Evolutionary conservation across 177 flowering plant genomes (phyloP), one percentile per base, ranked within the genome.

Genomic region (Viscum album): DNA sequence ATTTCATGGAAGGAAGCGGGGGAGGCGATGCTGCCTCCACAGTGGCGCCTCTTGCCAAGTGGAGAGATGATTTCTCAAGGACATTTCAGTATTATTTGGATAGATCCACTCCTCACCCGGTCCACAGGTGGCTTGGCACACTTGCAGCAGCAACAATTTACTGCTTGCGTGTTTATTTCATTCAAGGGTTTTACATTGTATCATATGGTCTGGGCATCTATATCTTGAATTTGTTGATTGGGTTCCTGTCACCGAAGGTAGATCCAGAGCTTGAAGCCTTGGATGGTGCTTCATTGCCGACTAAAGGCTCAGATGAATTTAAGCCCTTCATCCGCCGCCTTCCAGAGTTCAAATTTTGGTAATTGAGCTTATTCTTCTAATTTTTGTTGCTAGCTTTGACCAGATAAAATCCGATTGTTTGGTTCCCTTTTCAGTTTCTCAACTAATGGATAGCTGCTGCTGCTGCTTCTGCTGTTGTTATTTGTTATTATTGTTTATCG

Each of bases 281-380:
- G 67, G 89, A 88, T 76, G 88, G 89, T 32, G 84, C 86, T 62
- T 77, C 89, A 0, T 75, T 86, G 74, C 89, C 92, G 0, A 88
- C 86, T 1, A 85, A 73, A 73, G 92, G 82, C 19, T 86, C 92
- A 1, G 92, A 88, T 71, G 92, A 88, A 74, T 88, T 88, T 73
- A 85, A 73, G 80, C 92, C 92, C 28, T 88, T 88, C 74, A 79
- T 86, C 62, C 89, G 92, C 70, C 87, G 92, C 31, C 87, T 88
- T 50, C 92, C 92, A 32, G 89, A 88, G 78, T 88, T 87, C 72
- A 86, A 85, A 79, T 87, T 87, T 77, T 87, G 92, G 92, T 87
- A 85, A 75, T 52, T 30, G 47, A 24, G 29, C 29, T 16, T 21
- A 62, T 34, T 62, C 15, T 62, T 13, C 52, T 13, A 2, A 45